Evolutionary conservation across 129 eudicot species (phyloP), one percentile per base, ranked within the genome.

Genomic region (Gnaphalium uliginosum): DNA sequence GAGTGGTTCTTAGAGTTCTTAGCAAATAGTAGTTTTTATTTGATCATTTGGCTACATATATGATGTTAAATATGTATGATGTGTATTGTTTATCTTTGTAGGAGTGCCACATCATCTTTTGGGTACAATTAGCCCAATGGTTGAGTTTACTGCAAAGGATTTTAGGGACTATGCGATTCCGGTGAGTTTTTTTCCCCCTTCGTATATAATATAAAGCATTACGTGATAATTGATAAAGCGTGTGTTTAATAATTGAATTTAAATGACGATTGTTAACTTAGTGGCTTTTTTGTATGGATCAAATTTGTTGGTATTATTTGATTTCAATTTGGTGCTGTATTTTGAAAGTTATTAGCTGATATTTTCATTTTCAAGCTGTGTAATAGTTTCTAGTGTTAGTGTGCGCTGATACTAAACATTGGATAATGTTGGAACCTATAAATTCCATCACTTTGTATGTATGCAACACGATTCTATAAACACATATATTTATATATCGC

Each of bases 71-170:
- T 41, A 41, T 43, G 46, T 37, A 7, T 37, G 46, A 37, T 2
- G 8, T 25, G 58, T 65, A 51, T 60, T 69, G 14, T 61, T 21
- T 56, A 21, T 56, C 6, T 57, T 10, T 79, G 75, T 60, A 94
- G 98, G 97, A 72, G 94, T 95, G 60, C 89, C 92, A 6, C 99
- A 95, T 78, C 99, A 95, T 81, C 85, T 95, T 22, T 83, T 95
- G 78, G 99, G 97, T 60, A 89, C 97, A 46, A 73, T 89, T 58
- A 84, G 86, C 68, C 97, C 97, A 15, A 71, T 73, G 80, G 88
- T 83, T 2, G 97, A 91, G 85, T 95, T 89, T 69, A 95, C 94
- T 4, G 90, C 93, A 14, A 95, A 95, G 78, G 83, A 91, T 48
- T 95, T 95, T 69, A 83, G 97, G 73, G 97, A 91, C 77, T 59